These are phyloP conservation scores for Rugosomyces carneus DNA, from an alignment of 1,284 basidiomycete genomes.

Conservation along the genomic window DNA sequence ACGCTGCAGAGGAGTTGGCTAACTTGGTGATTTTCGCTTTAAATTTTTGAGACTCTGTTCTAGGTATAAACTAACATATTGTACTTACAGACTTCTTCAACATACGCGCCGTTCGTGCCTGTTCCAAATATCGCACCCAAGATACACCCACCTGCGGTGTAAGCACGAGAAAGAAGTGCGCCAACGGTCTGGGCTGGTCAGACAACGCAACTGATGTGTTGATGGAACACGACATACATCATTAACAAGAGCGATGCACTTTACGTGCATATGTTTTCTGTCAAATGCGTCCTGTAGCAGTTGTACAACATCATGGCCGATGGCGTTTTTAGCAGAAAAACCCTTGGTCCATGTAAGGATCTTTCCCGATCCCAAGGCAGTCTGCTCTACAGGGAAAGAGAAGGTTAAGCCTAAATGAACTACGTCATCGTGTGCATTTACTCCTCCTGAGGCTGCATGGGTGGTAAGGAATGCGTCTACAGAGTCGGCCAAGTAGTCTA, in stretches of 20 bases:
- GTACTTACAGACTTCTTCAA: conserved; percentile 68
- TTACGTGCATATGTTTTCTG: conserved; percentile 89
- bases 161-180: conserved; percentile 87
- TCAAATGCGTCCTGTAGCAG: conserved; percentile 93
- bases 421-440: conserved; percentile 28
- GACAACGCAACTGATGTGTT: neutral
- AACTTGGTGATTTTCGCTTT: conserved; percentile 78
- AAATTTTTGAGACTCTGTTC: neutral
- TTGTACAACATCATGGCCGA: conserved; percentile 89
- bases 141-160: conserved; percentile 84
- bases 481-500: conserved; percentile 94
- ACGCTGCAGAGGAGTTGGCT: conserved; percentile 50
- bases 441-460: conserved; percentile 34
- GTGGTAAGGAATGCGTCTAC: conserved; percentile 87
- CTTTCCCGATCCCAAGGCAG: conserved; percentile 83
- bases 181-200: conserved; percentile 74
- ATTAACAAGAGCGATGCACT: conserved; percentile 92
- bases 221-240: conserved; percentile 56
- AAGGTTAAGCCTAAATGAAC: conserved; percentile 91
- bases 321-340: conserved; percentile 84
- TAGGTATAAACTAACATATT: neutral
- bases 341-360: conserved; percentile 98
- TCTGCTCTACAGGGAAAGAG: conserved; percentile 97
- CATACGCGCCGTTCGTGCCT: conserved; percentile 96
- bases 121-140: conserved; percentile 96